Evolutionary conservation across 768 basidiomycete genomes (phyloP), one percentile per base, ranked within the genome.

Genomic region (Leccinum variicolor): DNA sequence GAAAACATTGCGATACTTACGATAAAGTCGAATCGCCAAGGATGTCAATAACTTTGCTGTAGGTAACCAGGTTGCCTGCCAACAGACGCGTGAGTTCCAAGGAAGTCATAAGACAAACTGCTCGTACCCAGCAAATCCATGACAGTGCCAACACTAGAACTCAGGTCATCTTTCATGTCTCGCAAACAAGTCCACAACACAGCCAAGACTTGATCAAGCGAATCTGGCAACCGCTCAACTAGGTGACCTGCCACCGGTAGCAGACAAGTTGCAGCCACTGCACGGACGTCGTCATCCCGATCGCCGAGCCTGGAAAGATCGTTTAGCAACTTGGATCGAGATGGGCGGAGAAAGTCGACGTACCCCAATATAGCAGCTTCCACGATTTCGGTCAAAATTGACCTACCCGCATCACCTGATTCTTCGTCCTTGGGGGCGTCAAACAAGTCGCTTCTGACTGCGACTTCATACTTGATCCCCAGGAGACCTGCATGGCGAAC

Each of bases 381-480:
- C 2, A 98, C 90, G 11, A 98, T 90, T 28, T 87, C 91, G 29
- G 80, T 77, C 49, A 99, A 74, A 19, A 97, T 77, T 17, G 79
- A 76, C 58, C 73, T 77, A 17, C 85, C 87, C 6, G 69, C 71
- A 56, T 74, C 69, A n/a, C 69, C 69, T 11, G 69, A 60, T 4
- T 73, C 73, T 36, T 71, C 72, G 28, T 74, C 77, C 61, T 59
- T 71, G 43, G 65, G 64, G 7, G 75, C 68, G 25, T 70, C 73
- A 56, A 98, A 86, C 23, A 98, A 75, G 69, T 97, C 94, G 54
- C 80, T 84, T 62, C 94, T 79, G 17, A 98, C 97, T 14, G 96
- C 97, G 36, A 98, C 94, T 71, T 98, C 92, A 70, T 98, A 98
- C 77, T 98, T 98, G 71, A 99, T 86, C 1, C 97, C 97, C 9